phyloP scores from a whole-genome alignment of 2,329 filamentous ascomycete genomes.

The Madurella fahalii region DNA sequence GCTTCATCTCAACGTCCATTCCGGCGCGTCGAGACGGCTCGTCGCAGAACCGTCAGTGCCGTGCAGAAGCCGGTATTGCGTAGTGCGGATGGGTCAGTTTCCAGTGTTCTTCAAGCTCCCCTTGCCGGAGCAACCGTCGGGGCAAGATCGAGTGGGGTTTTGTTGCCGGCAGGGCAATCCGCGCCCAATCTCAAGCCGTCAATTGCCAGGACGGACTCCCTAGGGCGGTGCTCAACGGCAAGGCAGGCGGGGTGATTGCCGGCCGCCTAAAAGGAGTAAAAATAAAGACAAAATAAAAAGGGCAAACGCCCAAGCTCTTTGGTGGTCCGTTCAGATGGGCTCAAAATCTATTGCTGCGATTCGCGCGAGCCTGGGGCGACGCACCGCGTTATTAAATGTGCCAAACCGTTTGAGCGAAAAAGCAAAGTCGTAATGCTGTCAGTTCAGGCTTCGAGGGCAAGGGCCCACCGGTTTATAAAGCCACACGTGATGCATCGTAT shows the following conservation, averaged over 20 bases:
- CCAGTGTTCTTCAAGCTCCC: background rate
- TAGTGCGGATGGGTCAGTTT: background rate
- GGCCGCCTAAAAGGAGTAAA: background rate
- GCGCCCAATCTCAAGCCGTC: slow-evolving; percentile 12
- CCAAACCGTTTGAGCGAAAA: too few relatives aligned
- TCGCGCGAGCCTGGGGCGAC: too few relatives aligned
- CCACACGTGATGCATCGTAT: too few relatives aligned
- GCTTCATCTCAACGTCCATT: slow-evolving; percentile 22
- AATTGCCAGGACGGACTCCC: slow-evolving; percentile 15
- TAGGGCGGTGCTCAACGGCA: background rate
- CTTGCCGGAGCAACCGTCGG: slow-evolving; percentile 14
- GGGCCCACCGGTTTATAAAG: too few relatives aligned
- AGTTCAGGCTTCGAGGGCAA: too few relatives aligned
- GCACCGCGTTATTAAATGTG: too few relatives aligned
- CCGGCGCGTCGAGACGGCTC: background rate
- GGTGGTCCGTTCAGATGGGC: too few relatives aligned
- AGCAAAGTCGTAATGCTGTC: too few relatives aligned
- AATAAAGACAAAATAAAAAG: too few relatives aligned
- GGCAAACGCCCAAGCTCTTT: too few relatives aligned
- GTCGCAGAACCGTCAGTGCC: slow-evolving; percentile 2
- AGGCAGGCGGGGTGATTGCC: slow-evolving; percentile 13
- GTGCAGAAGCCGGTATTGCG: background rate
- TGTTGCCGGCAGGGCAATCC: slow-evolving; percentile 24
- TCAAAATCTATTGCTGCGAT: too few relatives aligned
- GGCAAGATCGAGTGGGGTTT: slow-evolving; percentile 8